Evolutionary conservation across 1,284 basidiomycete species (phyloP).

Genomic region (Thelephora terrestris): DNA sequence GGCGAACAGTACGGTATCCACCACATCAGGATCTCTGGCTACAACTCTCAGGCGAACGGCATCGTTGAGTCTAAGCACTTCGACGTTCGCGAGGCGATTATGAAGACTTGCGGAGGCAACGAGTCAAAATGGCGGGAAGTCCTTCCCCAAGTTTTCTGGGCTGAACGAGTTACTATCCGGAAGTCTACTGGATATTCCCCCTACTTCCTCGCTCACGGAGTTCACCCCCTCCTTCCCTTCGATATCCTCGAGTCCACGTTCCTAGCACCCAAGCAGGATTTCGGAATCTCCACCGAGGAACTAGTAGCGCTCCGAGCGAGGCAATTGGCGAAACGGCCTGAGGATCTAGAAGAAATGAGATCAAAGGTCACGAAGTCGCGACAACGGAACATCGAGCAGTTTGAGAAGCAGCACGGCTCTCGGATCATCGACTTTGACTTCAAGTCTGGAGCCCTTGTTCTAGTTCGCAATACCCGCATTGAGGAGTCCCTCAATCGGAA

Average conservation of each 20-base stretch:
- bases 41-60: too few species aligned
- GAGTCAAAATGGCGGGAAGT: slow-evolving; percentile 20
- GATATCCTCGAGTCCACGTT: slow-evolving; percentile 31
- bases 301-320: background rate
- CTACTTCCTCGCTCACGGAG: slow-evolving; percentile 26
- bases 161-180: slow-evolving; percentile 26
- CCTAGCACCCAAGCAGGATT: slow-evolving; percentile 15
- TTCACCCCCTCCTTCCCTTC: slow-evolving; percentile 29
- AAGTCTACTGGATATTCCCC: slow-evolving; percentile 24
- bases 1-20: too few species aligned
- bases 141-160: slow-evolving; percentile 28
- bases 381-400: too few species aligned
- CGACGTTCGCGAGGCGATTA: slow-evolving; percentile 24
- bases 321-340: too few species aligned
- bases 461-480: background rate
- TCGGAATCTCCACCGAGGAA: slow-evolving; percentile 13
- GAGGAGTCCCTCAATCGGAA: background rate
- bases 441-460: background rate
- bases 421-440: background rate
- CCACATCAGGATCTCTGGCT: slow-evolving; percentile 32
- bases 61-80: slow-evolving; percentile 29
- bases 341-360: too few species aligned
- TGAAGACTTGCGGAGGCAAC: slow-evolving; percentile 27
- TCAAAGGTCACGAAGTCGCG: too few species aligned
- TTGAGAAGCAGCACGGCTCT: too few species aligned